Conservation (phyloP, 768 basidiomycete genomes). For the Calocybe gangraenosa region DNA sequence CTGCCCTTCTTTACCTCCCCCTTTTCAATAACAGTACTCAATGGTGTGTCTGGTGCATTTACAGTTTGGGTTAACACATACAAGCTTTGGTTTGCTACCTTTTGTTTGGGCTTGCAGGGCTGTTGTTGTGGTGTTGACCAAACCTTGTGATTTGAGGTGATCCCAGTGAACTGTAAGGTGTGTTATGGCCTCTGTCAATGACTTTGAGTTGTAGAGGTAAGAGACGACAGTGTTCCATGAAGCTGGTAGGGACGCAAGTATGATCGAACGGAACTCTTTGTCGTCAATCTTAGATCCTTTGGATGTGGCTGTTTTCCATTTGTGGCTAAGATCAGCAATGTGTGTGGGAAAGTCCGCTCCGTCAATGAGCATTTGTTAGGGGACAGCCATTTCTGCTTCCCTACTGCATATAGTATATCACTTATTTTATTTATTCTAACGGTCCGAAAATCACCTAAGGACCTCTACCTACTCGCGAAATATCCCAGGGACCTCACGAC, state of each 20-base stretch:
- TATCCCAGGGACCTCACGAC: too few relatives aligned
- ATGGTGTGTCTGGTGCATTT: constrained; percentile 2
- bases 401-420: too few relatives aligned
- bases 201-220: neutral
- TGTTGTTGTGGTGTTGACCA: too few relatives aligned
- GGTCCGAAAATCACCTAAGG: too few relatives aligned
- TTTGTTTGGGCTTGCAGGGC: neutral
- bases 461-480: too few relatives aligned
- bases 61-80: constrained; percentile 9
- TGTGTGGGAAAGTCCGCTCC: neutral
- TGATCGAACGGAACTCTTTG: neutral
- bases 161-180: neutral
- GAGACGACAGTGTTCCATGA: neutral
- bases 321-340: neutral
- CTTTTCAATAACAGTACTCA: constrained; percentile 7
- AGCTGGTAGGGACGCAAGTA: neutral
- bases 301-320: neutral
- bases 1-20: constrained; percentile 11
- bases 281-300: too few relatives aligned
- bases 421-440: too few relatives aligned
- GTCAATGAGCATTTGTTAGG: too few relatives aligned
- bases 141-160: too few relatives aligned
- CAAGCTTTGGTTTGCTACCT: neutral
- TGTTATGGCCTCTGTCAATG: neutral
- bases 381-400: too few relatives aligned